Conservation (phyloP, 768 basidiomycete genomes). For the Wakefieldia striispora region DNA sequence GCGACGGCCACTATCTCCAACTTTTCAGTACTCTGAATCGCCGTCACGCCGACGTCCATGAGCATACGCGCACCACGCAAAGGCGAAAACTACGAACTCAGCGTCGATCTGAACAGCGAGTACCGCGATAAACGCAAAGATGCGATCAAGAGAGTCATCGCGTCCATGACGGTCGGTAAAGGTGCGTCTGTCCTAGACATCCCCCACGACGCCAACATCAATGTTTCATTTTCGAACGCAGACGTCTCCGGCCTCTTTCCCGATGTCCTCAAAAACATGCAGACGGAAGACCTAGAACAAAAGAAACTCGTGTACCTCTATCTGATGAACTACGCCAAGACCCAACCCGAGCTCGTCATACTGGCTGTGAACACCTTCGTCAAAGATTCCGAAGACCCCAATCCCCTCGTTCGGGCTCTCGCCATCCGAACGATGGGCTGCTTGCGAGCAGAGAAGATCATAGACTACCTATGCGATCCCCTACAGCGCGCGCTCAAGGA, state of each 20-base stretch:
- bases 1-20: background rate
- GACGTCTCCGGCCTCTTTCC: constrained; percentile 95
- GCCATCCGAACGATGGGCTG: constrained; percentile 98
- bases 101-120: constrained; percentile 95
- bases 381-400: constrained; percentile 94
- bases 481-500: constrained; percentile 88
- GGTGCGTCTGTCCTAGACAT: constrained; percentile 43
- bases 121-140: constrained; percentile 95
- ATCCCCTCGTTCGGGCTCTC: constrained; percentile 93
- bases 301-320: constrained; percentile 99
- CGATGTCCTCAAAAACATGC: constrained; percentile 99
- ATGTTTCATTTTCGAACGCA: constrained; percentile 22
- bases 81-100: constrained; percentile 97
- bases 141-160: constrained; percentile 97
- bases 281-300: constrained; percentile 98
- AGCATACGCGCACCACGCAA: constrained; percentile 58
- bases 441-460: constrained; percentile 96
- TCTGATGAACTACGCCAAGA: constrained; percentile 99
- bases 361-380: constrained; percentile 99
- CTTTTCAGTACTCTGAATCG: background rate
- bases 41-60: constrained; percentile 26
- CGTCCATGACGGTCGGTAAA: constrained; percentile 99
- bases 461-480: constrained; percentile 97
- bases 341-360: constrained; percentile 98
- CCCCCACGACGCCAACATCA: constrained; percentile 6